These are phyloP conservation scores for Claviceps capensis DNA, from an alignment of 2,329 filamentous ascomycete genomes.

Conservation along the genomic window DNA sequence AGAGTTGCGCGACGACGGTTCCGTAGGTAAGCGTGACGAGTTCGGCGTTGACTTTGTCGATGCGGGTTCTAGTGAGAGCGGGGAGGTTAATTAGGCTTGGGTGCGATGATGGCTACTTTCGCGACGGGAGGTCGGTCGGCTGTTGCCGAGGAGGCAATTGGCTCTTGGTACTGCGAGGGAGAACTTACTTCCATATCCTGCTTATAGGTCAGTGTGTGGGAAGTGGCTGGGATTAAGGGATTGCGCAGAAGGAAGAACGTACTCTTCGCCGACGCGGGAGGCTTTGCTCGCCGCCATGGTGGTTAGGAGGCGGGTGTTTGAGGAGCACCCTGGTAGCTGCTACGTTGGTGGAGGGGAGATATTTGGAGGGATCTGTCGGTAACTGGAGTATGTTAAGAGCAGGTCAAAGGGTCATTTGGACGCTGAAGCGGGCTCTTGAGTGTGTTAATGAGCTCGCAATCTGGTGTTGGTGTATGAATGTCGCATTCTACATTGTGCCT, in stretches of 20 bases:
- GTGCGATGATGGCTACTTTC: neutral
- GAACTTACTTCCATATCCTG: conserved; percentile 84
- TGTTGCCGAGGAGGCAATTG: neutral
- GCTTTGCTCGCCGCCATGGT: conserved; percentile 47
- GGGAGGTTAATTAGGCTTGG: conserved; percentile 17
- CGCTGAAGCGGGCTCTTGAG: too few relatives aligned
- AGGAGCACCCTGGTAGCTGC: neutral
- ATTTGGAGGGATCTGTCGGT: too few relatives aligned
- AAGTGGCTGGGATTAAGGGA: neutral
- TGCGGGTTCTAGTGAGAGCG: conserved; percentile 52
- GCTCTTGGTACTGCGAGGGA: neutral
- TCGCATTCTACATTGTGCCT: neutral
- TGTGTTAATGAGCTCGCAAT: too few relatives aligned
- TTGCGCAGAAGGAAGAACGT: conserved; percentile 16
- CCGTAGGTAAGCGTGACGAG: conserved; percentile 95
- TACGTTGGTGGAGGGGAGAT: too few relatives aligned
- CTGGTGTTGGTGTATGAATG: too few relatives aligned
- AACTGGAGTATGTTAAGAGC: too few relatives aligned
- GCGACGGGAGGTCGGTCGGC: neutral
- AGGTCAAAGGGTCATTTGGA: too few relatives aligned
- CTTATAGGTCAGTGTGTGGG: conserved; percentile 12
- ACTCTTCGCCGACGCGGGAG: conserved; percentile 49
- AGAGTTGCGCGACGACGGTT: conserved; percentile 91
- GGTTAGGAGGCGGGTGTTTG: neutral
- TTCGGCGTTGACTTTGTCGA: conserved; percentile 97